Evolutionary conservation across 176 grass and related monocot species (phyloP).

Genomic region (Zoysia pacifica): DNA sequence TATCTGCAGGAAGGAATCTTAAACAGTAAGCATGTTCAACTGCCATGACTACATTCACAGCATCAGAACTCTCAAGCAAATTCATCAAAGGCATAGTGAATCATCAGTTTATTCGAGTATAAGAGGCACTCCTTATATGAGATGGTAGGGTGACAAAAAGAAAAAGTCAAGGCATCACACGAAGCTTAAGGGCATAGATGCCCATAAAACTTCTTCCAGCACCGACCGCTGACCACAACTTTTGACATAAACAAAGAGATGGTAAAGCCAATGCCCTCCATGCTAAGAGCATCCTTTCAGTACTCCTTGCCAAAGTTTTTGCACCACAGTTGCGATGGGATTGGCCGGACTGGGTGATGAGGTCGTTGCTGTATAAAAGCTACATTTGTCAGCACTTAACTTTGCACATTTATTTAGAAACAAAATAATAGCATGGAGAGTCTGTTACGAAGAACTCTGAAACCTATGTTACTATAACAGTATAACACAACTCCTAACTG

Average conservation of each 20-base stretch:
- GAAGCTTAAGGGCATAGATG: conserved; percentile 1
- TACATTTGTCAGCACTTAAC: not conserved
- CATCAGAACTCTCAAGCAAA: conserved; percentile 37
- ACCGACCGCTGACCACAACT: conserved; percentile 11
- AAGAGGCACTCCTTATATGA: conserved; percentile 35
- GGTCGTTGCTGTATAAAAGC: conserved; percentile 82
- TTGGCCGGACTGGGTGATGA: conserved; percentile 84
- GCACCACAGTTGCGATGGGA: conserved; percentile 98
- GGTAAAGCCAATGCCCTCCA: not conserved
- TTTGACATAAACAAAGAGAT: conserved; percentile 22
- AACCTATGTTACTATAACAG: not conserved
- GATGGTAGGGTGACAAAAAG: not conserved
- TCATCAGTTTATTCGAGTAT: conserved; percentile 47
- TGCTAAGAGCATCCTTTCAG: conserved; percentile 35
- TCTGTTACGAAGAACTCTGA: not conserved
- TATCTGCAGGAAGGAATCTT: not conserved
- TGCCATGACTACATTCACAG: conserved; percentile 2
- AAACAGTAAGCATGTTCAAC: not conserved
- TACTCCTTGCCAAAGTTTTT: conserved; percentile 98
- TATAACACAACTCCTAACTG: not conserved
- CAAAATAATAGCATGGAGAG: not conserved
- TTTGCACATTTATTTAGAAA: not conserved
- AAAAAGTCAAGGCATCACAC: conserved; percentile 25
- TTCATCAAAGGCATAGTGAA: conserved; percentile 39
- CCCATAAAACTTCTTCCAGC: conserved; percentile 17